phyloP scores from a whole-genome alignment of 805 yeast species.

The Kluyveromyces wickerhamii region DNA sequence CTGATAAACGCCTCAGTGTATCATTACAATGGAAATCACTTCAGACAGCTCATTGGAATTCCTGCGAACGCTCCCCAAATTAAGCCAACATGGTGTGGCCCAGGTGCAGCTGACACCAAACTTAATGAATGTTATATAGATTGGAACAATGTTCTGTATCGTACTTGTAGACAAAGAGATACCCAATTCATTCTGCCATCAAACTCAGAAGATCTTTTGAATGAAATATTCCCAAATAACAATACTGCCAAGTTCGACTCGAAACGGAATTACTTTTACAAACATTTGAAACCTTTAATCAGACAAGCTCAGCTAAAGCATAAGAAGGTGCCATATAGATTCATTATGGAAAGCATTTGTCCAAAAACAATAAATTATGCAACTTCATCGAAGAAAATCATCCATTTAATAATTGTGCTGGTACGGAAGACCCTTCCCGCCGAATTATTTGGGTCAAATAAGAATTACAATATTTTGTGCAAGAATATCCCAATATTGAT shows the following conservation, averaged over 20 bases:
- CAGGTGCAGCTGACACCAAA: too few species aligned
- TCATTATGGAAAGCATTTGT: constrained; percentile 12
- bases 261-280: too few species aligned
- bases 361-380: constrained; percentile 18
- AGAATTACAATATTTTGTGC: constrained; percentile 39
- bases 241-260: too few species aligned
- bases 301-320: too few species aligned
- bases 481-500: constrained; percentile 33
- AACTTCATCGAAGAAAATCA: constrained; percentile 30
- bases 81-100: constrained; percentile 5
- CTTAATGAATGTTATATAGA: too few species aligned
- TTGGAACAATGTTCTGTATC: constrained; percentile 1
- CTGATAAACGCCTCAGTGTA: constrained; percentile 33
- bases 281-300: too few species aligned
- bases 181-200: too few species aligned
- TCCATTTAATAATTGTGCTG: constrained; percentile 36
- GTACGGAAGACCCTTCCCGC: constrained; percentile 44
- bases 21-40: constrained; percentile 8
- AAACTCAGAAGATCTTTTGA: too few species aligned
- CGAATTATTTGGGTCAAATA: constrained; percentile 43
- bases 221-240: too few species aligned
- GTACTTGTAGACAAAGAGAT: too few species aligned
- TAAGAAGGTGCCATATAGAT: constrained; percentile 8
- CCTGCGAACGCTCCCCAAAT: constrained; percentile 13
- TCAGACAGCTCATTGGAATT: constrained; percentile 20